phyloP scores from a whole-genome alignment of 1,139 yeast genomes.

The Yueomyces sp. region DNA sequence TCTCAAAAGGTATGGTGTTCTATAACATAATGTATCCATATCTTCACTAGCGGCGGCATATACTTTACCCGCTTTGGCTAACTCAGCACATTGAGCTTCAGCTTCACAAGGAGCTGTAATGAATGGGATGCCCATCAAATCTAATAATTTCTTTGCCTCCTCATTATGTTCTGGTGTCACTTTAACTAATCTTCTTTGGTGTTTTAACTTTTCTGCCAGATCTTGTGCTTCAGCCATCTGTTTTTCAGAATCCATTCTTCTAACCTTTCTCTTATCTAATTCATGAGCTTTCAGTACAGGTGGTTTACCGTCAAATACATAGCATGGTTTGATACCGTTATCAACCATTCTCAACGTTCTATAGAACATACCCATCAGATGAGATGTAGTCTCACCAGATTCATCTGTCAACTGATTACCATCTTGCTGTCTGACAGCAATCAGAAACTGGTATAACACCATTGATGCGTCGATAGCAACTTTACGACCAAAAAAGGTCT shows the following conservation, averaged over 20 bases:
- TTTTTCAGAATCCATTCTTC: slow-evolving; percentile 74
- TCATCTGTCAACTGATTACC: slow-evolving; percentile 89
- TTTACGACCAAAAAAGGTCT: slow-evolving; percentile 80
- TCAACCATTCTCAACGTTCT: slow-evolving; percentile 82
- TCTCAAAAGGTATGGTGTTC: slow-evolving; percentile 70
- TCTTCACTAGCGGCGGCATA: slow-evolving; percentile 98
- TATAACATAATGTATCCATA: slow-evolving; percentile 94
- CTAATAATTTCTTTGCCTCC: slow-evolving; percentile 72
- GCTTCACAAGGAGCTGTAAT: slow-evolving; percentile 97
- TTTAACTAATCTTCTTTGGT: slow-evolving; percentile 77
- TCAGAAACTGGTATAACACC: slow-evolving; percentile 88
- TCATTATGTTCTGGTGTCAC: slow-evolving; percentile 87
- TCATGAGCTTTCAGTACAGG: slow-evolving; percentile 82
- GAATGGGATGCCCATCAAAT: slow-evolving; percentile 88
- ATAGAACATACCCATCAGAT: slow-evolving; percentile 89
- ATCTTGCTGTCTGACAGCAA: slow-evolving; percentile 92
- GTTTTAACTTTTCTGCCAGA: slow-evolving; percentile 68
- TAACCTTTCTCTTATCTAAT: slow-evolving; percentile 67
- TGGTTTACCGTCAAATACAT: slow-evolving; percentile 94
- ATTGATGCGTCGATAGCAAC: slow-evolving; percentile 81
- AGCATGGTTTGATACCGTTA: slow-evolving; percentile 87
- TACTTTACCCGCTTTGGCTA: slow-evolving; percentile 79
- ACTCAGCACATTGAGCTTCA: slow-evolving; percentile 94
- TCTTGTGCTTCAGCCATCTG: slow-evolving; percentile 31
- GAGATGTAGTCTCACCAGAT: slow-evolving; percentile 89